Base-by-base conservation (phyloP, 2,329 filamentous ascomycete genomes). In the Diaporthe amygdali region DNA sequence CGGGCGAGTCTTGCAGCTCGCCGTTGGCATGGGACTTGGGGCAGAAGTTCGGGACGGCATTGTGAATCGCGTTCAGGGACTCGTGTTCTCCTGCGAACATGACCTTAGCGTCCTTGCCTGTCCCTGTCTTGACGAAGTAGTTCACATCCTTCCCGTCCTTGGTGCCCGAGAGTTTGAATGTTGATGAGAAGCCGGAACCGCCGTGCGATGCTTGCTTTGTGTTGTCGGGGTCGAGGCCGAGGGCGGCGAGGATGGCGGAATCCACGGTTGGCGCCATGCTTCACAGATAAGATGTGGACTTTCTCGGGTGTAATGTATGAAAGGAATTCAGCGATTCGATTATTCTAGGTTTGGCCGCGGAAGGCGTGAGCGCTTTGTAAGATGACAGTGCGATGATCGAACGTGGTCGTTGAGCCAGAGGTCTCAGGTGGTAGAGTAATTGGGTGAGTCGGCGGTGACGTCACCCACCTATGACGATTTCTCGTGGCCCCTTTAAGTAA, bases 31-130 rank as follows among this genome's bases (percentile, higher is more conserved):
- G 87, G 0, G 93, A 92, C 56, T 86, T 86, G 0, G 95, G 95
- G 77, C 93, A 96, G 67, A 98, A 88, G 39, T 88, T 88, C 1
- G 94, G 93, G 0, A 96, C 92, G 17, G 86, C 85, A 55, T 84
- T 78, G 78, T 94, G 88, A 75, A 98, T 93, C 68, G 94, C 93
- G 78, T 95, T 95, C 68, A 98, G 89, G 3, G 94, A 97, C 63
- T 89, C 89, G 78, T 94, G 92, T 81, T 98, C 96, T 72, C 95
- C 94, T 81, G 84, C 82, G 77, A 95, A 95, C 93, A 95, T 95
- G 44, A 86, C 74, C 56, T 89, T 87, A 0, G 92, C 88, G 22
- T 88, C 86, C 3, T 82, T 78, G 0, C 91, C 92, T 5, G 80
- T 81, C 0, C 90, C 91, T 0, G 87, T 93, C 81, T 96, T 95